Conservation (phyloP, 2,329 filamentous ascomycete genomes). For the Nemania abortiva region DNA sequence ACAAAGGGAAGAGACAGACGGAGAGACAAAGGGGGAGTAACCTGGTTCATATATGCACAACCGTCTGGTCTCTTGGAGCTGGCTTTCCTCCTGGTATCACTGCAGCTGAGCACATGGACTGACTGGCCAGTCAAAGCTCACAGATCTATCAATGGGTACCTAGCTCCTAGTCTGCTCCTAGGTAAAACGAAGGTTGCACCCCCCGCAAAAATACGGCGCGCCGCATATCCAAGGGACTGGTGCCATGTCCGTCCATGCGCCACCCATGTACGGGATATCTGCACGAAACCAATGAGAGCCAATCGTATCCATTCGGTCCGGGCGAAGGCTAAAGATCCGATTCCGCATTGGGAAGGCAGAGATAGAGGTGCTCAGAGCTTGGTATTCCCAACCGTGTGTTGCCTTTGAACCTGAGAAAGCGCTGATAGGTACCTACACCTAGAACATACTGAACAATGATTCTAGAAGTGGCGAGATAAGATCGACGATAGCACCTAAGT, state of each 20-base stretch:
- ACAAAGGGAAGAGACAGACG: background rate
- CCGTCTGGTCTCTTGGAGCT: background rate
- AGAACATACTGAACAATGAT: background rate
- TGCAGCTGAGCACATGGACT: background rate
- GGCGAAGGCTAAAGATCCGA: constrained; percentile 23
- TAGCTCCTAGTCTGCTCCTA: too few relatives aligned
- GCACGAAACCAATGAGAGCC: constrained; percentile 15
- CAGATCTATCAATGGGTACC: constrained; percentile 17
- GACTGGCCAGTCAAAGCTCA: constrained; percentile 12
- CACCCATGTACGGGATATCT: background rate
- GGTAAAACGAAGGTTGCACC: constrained; percentile 4
- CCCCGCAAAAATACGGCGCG: constrained; percentile 13
- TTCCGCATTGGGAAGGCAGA: constrained; percentile 38
- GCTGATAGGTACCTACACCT: background rate
- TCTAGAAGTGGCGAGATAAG: constrained; percentile 16
- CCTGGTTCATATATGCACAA: constrained; percentile 34
- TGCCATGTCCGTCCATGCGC: constrained; percentile 16
- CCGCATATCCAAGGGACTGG: constrained; percentile 34
- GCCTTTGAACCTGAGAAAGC: background rate
- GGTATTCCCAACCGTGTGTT: background rate
- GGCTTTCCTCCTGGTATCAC: background rate
- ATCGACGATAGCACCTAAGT: background rate
- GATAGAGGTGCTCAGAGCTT: constrained; percentile 5
- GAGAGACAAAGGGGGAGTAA: constrained; percentile 22
- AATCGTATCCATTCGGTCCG: constrained; percentile 16